Evolutionary conservation across 2,329 filamentous ascomycete species (phyloP).

Genomic region (Fusarium buharicum): DNA sequence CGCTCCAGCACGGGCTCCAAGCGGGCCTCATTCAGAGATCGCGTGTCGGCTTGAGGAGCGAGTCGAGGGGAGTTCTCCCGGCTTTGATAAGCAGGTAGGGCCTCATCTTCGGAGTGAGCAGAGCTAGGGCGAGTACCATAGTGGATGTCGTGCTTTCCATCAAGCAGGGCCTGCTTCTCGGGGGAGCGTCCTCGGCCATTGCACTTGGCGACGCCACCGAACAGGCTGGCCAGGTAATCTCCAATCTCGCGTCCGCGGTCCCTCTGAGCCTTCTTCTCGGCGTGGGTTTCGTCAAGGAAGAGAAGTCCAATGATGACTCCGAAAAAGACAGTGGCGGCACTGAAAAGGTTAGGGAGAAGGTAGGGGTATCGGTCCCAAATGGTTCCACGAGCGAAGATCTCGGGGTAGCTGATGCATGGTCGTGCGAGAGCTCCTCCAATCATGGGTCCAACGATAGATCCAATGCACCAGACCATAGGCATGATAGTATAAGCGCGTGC

Average conservation of each 20-base stretch:
- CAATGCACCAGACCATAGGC: constrained; percentile 98
- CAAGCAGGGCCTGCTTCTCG: constrained; percentile 72
- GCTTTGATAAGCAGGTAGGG: constrained; percentile 75
- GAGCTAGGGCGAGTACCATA: constrained; percentile 56
- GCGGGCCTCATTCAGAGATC: constrained; percentile 21
- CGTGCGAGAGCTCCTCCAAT: constrained; percentile 90
- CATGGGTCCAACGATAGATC: constrained; percentile 90
- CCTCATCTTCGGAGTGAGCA: constrained; percentile 57
- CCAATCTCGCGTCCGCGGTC: constrained; percentile 84
- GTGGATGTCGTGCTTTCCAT: constrained; percentile 69
- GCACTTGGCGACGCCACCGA: constrained; percentile 49
- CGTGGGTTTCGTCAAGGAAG: constrained; percentile 94
- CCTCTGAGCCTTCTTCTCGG: constrained; percentile 77
- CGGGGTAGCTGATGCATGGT: constrained; percentile 84
- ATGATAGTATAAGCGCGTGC: constrained; percentile 96
- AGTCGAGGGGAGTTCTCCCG: constrained; percentile 65
- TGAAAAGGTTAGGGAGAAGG: constrained; percentile 91
- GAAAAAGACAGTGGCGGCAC: constrained; percentile 78
- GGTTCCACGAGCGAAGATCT: constrained; percentile 74
- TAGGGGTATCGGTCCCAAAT: constrained; percentile 91
- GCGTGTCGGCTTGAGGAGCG: constrained; percentile 45
- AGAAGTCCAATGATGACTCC: constrained; percentile 83
- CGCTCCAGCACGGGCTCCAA: constrained; percentile 31
- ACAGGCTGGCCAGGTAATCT: constrained; percentile 69
- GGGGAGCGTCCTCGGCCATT: constrained; percentile 53